A percentile compares a stretch with the other conserved stretches of the same genome.
Evolutionary conservation across 139 green algal genomes (phyloP).

Genomic region (Coelastrella sp.): DNA sequence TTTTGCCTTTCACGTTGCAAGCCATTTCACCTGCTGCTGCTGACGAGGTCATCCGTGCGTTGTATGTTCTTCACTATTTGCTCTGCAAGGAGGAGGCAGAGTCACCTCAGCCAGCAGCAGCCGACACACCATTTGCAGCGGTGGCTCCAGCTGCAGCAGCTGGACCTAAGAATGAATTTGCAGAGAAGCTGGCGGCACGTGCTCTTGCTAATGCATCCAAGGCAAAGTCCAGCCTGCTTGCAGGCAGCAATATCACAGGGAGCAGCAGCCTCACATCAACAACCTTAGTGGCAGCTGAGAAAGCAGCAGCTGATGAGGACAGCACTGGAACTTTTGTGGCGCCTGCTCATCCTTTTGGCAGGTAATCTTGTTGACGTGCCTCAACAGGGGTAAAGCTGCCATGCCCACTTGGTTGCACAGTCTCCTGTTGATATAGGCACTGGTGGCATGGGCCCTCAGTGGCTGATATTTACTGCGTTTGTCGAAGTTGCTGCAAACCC

Average conservation of each 20-base stretch:
- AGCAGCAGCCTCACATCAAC: background rate
- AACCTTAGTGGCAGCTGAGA: background rate
- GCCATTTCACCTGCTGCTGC: no score
- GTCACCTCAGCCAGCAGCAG: background rate
- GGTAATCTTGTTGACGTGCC: background rate
- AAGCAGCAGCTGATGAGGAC: background rate
- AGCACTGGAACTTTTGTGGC: background rate
- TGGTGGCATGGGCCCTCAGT: no score
- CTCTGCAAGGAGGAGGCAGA: background rate
- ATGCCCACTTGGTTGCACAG: no score
- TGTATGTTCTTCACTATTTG: background rate
- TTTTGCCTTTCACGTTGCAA: no score
- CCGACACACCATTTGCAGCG: conserved; percentile 4
- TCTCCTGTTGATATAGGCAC: no score
- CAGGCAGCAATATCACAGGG: background rate
- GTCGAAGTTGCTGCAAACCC: no score
- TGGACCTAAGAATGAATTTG: conserved; percentile 34
- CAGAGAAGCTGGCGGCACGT: conserved; percentile 6
- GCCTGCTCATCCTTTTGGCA: background rate
- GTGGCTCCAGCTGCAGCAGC: background rate
- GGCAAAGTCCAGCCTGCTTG: conserved; percentile 35
- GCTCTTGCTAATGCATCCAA: background rate
- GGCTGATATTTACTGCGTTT: no score
- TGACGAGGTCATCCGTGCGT: background rate
- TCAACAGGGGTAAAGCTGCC: no score